A percentile compares a stretch with the other conserved stretches of the same genome.
phyloP scores from a whole-genome alignment of 2,329 filamentous ascomycete genomes.

The Verticillium alfalfae region DNA sequence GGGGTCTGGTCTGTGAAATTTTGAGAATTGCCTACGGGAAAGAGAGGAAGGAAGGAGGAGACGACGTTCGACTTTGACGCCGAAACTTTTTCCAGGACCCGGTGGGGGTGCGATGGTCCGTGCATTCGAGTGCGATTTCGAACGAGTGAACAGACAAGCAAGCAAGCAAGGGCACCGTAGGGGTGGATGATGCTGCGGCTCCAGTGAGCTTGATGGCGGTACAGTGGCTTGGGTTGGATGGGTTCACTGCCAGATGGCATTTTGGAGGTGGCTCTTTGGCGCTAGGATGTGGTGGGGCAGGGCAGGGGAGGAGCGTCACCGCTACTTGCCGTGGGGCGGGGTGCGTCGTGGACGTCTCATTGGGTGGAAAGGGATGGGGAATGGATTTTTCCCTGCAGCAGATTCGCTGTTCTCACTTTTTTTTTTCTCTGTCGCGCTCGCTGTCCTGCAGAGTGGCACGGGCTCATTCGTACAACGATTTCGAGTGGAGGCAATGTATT shows the following conservation, averaged over 20 bases:
- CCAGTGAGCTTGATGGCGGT: background rate
- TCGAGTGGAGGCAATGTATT: background rate
- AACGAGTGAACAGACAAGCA: no score
- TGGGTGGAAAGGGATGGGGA: background rate
- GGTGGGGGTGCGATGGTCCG: background rate
- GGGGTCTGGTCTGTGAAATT: slow-evolving; percentile 48
- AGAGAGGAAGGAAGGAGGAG: slow-evolving; percentile 13
- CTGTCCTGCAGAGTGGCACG: background rate
- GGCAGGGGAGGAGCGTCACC: background rate
- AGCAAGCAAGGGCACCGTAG: background rate
- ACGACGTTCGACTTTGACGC: slow-evolving; percentile 1
- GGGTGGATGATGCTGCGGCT: background rate
- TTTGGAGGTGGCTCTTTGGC: background rate
- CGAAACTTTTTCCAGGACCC: slow-evolving; percentile 12
- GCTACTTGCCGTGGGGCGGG: background rate
- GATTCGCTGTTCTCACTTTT: slow-evolving; percentile 21
- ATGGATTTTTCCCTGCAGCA: background rate
- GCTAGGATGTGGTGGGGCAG: background rate
- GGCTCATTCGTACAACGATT: background rate
- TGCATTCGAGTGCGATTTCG: background rate
- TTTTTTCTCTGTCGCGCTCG: slow-evolving; percentile 11
- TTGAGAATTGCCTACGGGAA: slow-evolving; percentile 23
- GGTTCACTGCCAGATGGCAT: background rate
- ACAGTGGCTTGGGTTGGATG: background rate
- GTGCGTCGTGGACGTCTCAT: background rate